Percentiles rank a stretch among this genome's conserved stretches.
phyloP scores from a whole-genome alignment of 1,284 basidiomycete genomes.

The Heterobasidion parviporum region DNA sequence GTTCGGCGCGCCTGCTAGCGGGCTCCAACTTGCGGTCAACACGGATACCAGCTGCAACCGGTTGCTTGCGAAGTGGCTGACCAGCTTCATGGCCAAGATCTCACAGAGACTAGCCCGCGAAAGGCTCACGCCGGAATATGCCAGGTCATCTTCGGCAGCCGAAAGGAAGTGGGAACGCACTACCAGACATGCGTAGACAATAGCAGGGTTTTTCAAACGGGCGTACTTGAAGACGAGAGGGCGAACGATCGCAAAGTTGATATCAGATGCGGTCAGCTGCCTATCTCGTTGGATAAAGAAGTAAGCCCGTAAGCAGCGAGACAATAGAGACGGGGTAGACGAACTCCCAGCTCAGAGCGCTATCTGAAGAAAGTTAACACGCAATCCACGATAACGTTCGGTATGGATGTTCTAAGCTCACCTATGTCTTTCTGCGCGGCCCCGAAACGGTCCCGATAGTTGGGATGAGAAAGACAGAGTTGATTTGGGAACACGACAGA shows the following conservation, averaged over 20 bases:
- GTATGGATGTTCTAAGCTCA: slow-evolving; percentile 5
- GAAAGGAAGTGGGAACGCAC: slow-evolving; percentile 47
- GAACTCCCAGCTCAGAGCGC: slow-evolving; percentile 75
- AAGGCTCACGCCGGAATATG: slow-evolving; percentile 63
- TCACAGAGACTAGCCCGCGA: slow-evolving; percentile 77
- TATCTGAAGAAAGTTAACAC: slow-evolving; percentile 39
- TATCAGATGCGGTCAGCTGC: slow-evolving; percentile 73
- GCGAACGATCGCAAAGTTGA: slow-evolving; percentile 77
- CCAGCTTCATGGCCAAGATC: slow-evolving; percentile 79
- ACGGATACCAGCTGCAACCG: slow-evolving; percentile 69
- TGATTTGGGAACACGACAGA: slow-evolving; percentile 9
- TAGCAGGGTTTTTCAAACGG: slow-evolving; percentile 61
- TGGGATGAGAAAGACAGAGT: slow-evolving; percentile 8
- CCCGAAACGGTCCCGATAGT: slow-evolving; percentile 9
- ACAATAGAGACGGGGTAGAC: slow-evolving; percentile 5
- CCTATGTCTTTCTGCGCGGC: slow-evolving; percentile 37
- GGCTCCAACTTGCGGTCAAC: slow-evolving; percentile 73
- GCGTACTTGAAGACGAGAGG: slow-evolving; percentile 79
- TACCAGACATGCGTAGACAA: slow-evolving; percentile 70
- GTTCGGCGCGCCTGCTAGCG: slow-evolving; percentile 69
- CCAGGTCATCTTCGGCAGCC: slow-evolving; percentile 56
- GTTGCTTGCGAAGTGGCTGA: slow-evolving; percentile 63
- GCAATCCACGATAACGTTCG: neutral
- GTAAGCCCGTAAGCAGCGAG: neutral
- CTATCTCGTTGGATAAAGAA: slow-evolving; percentile 23